Evolutionary conservation across 2,329 filamentous ascomycete genomes (phyloP).

Genomic region (Pseudogymnoascus sp.): DNA sequence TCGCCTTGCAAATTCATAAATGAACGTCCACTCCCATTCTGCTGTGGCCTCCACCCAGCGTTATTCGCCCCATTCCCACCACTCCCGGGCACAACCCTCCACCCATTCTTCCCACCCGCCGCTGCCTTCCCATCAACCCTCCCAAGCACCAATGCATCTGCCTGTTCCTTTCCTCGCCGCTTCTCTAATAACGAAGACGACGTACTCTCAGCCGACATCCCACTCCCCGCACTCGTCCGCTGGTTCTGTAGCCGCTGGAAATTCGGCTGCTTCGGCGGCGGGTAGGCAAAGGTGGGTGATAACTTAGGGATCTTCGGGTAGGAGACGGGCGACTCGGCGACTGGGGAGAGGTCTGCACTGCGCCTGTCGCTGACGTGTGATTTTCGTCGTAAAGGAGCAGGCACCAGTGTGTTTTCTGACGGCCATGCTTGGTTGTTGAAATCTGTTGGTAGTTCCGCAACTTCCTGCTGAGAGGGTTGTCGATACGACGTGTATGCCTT

Average conservation of each 20-base stretch:
- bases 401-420: background rate
- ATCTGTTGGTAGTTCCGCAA: background rate
- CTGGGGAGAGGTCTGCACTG: background rate
- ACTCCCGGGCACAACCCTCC: background rate
- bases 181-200: background rate
- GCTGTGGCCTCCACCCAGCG: background rate
- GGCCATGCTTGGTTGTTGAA: background rate
- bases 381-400: background rate
- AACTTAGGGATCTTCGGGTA: background rate
- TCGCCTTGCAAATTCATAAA: slow-evolving; percentile 3
- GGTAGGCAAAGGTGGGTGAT: background rate
- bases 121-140: background rate
- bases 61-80: background rate
- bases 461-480: background rate
- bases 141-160: background rate
- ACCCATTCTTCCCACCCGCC: background rate
- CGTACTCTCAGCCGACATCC: background rate
- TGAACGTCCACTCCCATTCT: background rate
- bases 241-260: background rate
- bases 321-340: background rate
- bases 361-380: background rate
- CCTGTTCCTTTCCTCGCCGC: background rate
- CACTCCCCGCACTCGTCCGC: background rate
- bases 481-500: background rate
- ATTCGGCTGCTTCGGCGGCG: background rate